Base-by-base conservation (phyloP, 345 rosid genomes). In the Lagerstroemia speciosa region DNA sequence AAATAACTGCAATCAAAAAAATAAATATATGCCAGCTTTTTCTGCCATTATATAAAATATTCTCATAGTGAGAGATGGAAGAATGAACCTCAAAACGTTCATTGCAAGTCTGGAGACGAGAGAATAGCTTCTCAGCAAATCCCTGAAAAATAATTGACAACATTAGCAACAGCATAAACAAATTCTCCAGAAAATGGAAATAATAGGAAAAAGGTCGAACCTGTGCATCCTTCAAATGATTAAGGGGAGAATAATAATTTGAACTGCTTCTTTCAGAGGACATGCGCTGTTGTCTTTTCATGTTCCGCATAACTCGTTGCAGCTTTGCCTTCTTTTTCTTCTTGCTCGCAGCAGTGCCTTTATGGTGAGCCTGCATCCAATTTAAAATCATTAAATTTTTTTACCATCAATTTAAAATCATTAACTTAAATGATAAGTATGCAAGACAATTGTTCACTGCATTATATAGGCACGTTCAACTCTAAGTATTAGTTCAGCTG, bases 311-410 rank as follows among this genome's bases (percentile, higher is more conserved):
- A 31, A 86, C 93, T 67, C 97, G 92, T 78, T 85, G 86, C 80
- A 94, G 77, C 78, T 91, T 94, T 65, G 99, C 99, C 80, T 91
- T 82, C 90, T 91, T 94, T 79, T 91, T 89, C 86, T 87, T 94
- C 88, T 94, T 94, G 83, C 96, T 91, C 70, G 97, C 72, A 68
- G 78, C 68, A 31, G 98, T 94, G 66, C 97, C 98, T 77, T 84
- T 83, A 82, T 88, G 83, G 67, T 72, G 74, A 37, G 98, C 99
- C 98, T 89, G 76, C 55, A 67, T 82, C 71, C 68, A 34, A 68
- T 73, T 34, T n/a, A 64, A 34, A 30, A 64, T 38, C 26, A 53
- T 26, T 16, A 52, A 58, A 5, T 27, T 27, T n/a, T n/a, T n/a
- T n/a, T n/a, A n/a, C n/a, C n/a, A 83, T 72, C 68, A 34, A 67